These are phyloP conservation scores for Yamadazyma jaroonii DNA, from an alignment of 1,139 yeast species.

Conservation along the genomic window DNA sequence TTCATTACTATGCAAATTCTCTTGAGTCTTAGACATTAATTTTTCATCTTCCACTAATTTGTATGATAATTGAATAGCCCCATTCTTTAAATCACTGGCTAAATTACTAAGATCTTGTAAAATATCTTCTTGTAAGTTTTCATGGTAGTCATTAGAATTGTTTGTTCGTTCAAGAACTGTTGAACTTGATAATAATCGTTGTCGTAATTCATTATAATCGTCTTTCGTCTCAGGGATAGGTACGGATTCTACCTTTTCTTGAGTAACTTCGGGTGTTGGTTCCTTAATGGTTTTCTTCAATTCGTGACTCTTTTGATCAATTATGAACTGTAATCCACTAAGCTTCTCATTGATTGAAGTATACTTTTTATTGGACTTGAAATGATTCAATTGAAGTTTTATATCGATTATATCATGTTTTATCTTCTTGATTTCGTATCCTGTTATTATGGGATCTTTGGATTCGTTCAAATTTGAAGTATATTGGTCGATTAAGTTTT, in stretches of 20 bases:
- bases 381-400: slow-evolving; percentile 8
- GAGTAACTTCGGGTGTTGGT: not conserved
- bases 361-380: slow-evolving; percentile 10
- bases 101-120: slow-evolving; percentile 36
- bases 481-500: slow-evolving; percentile 12
- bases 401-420: slow-evolving; percentile 12
- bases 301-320: slow-evolving; percentile 11
- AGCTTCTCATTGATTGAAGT: slow-evolving; percentile 9
- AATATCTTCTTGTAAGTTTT: slow-evolving; percentile 42
- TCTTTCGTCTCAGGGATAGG: slow-evolving; percentile 4
- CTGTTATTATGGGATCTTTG: slow-evolving; percentile 4
- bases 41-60: slow-evolving; percentile 37
- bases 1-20: slow-evolving; percentile 35
- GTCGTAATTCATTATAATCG: slow-evolving; percentile 10
- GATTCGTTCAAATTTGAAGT: slow-evolving; percentile 7
- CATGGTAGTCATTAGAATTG: slow-evolving; percentile 35
- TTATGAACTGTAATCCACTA: slow-evolving; percentile 9
- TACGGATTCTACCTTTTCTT: not conserved
- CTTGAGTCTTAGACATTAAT: slow-evolving; percentile 36
- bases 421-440: slow-evolving; percentile 7
- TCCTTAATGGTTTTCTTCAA: not conserved
- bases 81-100: slow-evolving; percentile 33
- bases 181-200: slow-evolving; percentile 10
- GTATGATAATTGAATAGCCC: slow-evolving; percentile 34
- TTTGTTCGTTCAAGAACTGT: slow-evolving; percentile 4